Conservation (phyloP, 176 grass and related monocot genomes). For the Carex kokanica region DNA sequence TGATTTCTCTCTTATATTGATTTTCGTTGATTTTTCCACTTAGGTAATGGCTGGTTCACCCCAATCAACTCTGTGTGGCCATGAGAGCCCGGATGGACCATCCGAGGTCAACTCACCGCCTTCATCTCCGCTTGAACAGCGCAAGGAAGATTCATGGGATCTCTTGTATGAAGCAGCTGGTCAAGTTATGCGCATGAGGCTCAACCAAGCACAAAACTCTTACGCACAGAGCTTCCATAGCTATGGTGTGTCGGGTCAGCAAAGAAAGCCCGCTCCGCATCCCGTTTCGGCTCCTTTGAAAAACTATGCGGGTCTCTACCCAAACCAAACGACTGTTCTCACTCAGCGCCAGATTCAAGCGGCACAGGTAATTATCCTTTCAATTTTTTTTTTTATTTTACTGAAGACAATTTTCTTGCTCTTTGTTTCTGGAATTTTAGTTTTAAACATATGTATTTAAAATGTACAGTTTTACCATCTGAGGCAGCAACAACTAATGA, state of each 20-base stretch:
- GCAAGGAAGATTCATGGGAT: constrained; percentile 46
- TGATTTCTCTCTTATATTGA: not conserved
- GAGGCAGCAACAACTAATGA: constrained; percentile 70
- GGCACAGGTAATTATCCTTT: constrained; percentile 39
- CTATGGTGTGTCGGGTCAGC: not conserved
- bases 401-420: no score
- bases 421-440: not conserved
- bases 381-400: not conserved
- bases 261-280: constrained; percentile 29
- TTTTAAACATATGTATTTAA: not conserved
- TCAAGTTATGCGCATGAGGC: constrained; percentile 58
- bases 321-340: constrained; percentile 32
- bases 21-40: not conserved
- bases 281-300: not conserved
- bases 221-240: not conserved
- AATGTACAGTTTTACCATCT: constrained; percentile 55
- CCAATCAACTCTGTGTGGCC: constrained; percentile 60
- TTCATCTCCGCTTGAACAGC: constrained; percentile 57
- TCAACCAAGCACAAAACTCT: not conserved
- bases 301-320: constrained; percentile 27
- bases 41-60: constrained; percentile 48
- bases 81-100: constrained; percentile 54
- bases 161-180: constrained; percentile 57
- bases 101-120: constrained; percentile 71
- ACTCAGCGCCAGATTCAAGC: constrained; percentile 66